Percentiles rank a stretch among this genome's conserved stretches.
Conservation (phyloP, 164 flowering plant genomes). For the Echeveria elegans region DNA sequence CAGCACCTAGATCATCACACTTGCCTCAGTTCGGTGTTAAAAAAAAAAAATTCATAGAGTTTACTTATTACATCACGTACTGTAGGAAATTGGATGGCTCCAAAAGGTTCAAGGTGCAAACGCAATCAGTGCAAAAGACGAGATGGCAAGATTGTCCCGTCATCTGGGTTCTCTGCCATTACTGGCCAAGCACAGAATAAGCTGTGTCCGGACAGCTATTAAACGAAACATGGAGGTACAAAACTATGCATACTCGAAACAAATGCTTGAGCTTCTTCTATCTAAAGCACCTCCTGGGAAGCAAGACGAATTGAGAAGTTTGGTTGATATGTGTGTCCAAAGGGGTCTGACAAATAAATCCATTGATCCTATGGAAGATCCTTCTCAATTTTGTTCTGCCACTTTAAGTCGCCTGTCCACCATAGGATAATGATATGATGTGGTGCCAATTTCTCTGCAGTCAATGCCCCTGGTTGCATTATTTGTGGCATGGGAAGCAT, state of each 20-base stretch:
- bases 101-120: conserved; percentile 86
- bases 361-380: conserved; percentile 92
- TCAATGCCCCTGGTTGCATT: conserved; percentile 84
- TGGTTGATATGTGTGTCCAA: conserved; percentile 79
- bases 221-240: conserved; percentile 98
- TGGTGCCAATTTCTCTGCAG: conserved; percentile 95
- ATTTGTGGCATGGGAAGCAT: conserved; percentile 99
- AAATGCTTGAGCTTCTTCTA: conserved; percentile 89
- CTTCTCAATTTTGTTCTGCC: conserved; percentile 96
- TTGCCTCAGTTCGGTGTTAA: too few species aligned
- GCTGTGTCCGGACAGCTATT: conserved; percentile 93
- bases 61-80: too few species aligned
- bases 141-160: conserved; percentile 94
- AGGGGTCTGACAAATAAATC: conserved; percentile 91
- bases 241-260: conserved; percentile 83
- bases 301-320: conserved; percentile 45
- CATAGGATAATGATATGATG: conserved; percentile 92
- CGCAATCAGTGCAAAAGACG: conserved; percentile 98
- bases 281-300: conserved; percentile 72
- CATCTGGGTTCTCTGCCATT: conserved; percentile 94
- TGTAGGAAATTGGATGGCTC: conserved; percentile 85
- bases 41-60: too few species aligned
- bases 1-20: too few species aligned
- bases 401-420: conserved; percentile 97
- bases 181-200: conserved; percentile 84